Percentiles rank a stretch among this genome's conserved stretches.
phyloP scores from a whole-genome alignment of 257 asterid species.

The Anisodus tanguticus region DNA sequence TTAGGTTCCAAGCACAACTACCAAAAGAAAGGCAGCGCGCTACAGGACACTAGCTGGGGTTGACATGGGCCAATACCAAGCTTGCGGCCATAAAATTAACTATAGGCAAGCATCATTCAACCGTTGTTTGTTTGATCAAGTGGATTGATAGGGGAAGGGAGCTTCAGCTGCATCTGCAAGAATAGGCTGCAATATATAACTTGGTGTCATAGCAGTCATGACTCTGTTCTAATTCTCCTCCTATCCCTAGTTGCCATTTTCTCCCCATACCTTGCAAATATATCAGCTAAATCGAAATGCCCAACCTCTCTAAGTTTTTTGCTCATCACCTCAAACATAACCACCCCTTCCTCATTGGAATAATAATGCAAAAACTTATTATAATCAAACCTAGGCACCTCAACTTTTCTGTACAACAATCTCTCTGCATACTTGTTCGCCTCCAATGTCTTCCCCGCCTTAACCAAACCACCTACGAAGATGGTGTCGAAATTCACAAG shows the following conservation, averaged over 20 bases:
- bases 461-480: constrained; percentile 85
- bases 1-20: background rate
- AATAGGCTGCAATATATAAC: background rate
- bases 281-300: constrained; percentile 81
- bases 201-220: background rate
- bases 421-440: constrained; percentile 87
- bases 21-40: background rate
- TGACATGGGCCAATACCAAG: background rate
- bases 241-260: constrained; percentile 92
- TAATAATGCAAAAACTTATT: constrained; percentile 78
- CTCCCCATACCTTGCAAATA: constrained; percentile 73
- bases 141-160: background rate
- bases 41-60: background rate
- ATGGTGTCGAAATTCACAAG: constrained; percentile 93
- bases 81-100: background rate
- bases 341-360: constrained; percentile 83
- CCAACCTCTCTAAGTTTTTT: constrained; percentile 86
- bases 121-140: background rate
- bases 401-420: constrained; percentile 59
- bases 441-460: constrained; percentile 70
- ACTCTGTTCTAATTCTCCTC: constrained; percentile 59
- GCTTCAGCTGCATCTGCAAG: background rate
- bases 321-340: constrained; percentile 81
- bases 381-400: constrained; percentile 92
- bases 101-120: background rate